Base-by-base conservation (phyloP, 1,284 basidiomycete genomes). In the Naganishia liquefaciens region DNA sequence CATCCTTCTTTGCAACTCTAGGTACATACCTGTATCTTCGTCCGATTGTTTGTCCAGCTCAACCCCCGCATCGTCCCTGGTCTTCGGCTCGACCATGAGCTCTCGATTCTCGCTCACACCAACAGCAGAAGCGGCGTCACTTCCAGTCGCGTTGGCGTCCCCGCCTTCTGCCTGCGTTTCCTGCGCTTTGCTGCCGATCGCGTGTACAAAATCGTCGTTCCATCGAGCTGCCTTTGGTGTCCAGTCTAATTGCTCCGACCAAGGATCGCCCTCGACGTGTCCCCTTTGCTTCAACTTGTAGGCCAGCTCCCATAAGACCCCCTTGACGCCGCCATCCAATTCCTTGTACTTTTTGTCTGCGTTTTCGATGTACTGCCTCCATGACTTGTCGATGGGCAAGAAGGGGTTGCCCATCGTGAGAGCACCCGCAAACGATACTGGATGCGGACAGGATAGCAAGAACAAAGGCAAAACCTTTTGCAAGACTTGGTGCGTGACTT, bases 231-330 rank as follows among this genome's bases (percentile, higher is more conserved):
- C 82, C 77, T 98, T 98, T 0, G 91, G 91, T 1, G 89, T 87
- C 95, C 95, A 99, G 76, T 99, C 94, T 60, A 99, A 81, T 76
- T 99, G 96, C 54, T 83, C 84, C 19, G 93, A 80, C 94, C 94
- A 99, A 2, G 87, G 84, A 76, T 95, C 90, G 1, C 85, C 82
- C 69, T 85, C 85, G 87, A 89, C 91, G 54, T 77, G 78, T 73
- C 77, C 84, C 80, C 28, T 88, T 83, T 63, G 84, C 77, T 70
- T 85, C 80, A 73, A 70, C 69, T 70, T 77, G 67, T 84, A 80
- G 0, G 93, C 93, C 25, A 98, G 81, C 28, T 84, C 67, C 51
- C 81, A 63, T 84, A 82, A 33, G 90, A 84, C 66, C 85, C 85
- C 52, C 75, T 79, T 88, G 19, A 98, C 88, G 33, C 85, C 85